Percentiles rank a stretch among this genome's conserved stretches.
These are phyloP conservation scores for Cantharellus cinnabarinus DNA, from an alignment of 768 basidiomycete species.

Conservation along the genomic window DNA sequence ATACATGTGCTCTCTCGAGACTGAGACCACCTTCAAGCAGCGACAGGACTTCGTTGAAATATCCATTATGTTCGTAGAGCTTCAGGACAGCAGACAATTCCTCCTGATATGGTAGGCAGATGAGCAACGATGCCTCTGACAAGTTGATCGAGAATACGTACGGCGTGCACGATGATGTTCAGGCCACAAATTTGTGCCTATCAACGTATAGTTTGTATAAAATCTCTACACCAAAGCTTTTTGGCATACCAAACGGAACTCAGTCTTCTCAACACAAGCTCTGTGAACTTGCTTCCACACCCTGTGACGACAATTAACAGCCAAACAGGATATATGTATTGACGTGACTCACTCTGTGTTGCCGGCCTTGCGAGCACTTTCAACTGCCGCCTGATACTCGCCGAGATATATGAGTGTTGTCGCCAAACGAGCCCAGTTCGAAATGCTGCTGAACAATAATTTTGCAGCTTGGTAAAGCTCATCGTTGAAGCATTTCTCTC, in stretches of 20 bases:
- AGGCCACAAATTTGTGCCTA: constrained; percentile 97
- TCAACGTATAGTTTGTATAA: neutral
- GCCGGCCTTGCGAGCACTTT: constrained; percentile 97
- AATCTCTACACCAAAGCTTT: neutral
- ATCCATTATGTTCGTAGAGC: constrained; percentile 76
- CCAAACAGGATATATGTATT: neutral
- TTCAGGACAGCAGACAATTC: constrained; percentile 54
- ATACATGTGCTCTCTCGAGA: constrained; percentile 81
- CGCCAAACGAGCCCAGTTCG: constrained; percentile 95
- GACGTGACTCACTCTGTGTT: constrained; percentile 68
- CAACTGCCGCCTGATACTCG: constrained; percentile 95
- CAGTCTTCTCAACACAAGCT: constrained; percentile 91
- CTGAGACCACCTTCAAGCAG: constrained; percentile 90
- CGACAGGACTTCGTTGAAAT: constrained; percentile 84
- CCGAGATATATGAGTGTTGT: constrained; percentile 97
- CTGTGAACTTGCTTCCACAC: constrained; percentile 99
- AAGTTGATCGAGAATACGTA: constrained; percentile 10
- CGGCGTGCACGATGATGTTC: constrained; percentile 86
- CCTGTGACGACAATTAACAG: constrained; percentile 19
- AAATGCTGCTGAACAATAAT: constrained; percentile 87
- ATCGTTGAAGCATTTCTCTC: constrained; percentile 98
- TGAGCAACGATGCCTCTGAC: neutral
- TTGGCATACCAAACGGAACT: constrained; percentile 55
- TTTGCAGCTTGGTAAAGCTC: constrained; percentile 95
- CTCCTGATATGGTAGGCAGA: constrained; percentile 26